Conservation (phyloP, 2,329 filamentous ascomycete genomes). For the Phyllosticta citribraziliensis region DNA sequence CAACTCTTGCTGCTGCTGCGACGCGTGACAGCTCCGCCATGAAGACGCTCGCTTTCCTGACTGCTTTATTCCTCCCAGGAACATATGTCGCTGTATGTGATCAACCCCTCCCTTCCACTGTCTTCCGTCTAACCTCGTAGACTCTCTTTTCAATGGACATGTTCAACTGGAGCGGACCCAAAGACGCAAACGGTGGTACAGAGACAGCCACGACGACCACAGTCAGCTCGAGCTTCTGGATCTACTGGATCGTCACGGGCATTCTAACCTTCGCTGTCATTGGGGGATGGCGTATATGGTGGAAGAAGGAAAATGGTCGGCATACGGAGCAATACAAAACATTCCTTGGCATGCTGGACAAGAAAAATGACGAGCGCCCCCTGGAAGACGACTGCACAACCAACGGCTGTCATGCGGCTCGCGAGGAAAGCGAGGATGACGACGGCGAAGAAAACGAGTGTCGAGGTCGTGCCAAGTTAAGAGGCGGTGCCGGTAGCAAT, state of each 20-base stretch:
- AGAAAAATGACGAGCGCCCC: neutral
- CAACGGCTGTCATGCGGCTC: neutral
- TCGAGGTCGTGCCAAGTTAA: neutral
- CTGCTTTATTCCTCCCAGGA: slow-evolving; percentile 32
- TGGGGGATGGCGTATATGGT: neutral
- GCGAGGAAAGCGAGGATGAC: neutral
- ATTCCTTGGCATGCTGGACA: neutral
- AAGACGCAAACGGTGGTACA: neutral
- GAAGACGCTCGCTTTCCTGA: slow-evolving; percentile 31
- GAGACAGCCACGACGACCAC: neutral
- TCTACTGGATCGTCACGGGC: neutral
- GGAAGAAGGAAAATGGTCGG: neutral
- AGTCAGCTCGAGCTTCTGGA: neutral
- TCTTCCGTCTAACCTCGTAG: neutral
- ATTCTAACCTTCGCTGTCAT: neutral
- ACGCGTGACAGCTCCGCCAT: slow-evolving; percentile 28
- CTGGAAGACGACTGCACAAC: neutral
- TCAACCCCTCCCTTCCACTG: neutral
- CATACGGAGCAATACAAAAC: neutral
- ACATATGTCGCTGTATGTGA: slow-evolving; percentile 29
- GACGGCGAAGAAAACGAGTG: neutral
- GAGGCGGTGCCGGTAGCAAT: neutral
- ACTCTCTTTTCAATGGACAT: neutral
- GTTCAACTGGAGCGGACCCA: neutral
- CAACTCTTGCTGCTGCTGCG: slow-evolving; percentile 13